Evolutionary conservation across 768 basidiomycete genomes (phyloP), one percentile per base, ranked within the genome.

Genomic region (Wakefieldia striispora): DNA sequence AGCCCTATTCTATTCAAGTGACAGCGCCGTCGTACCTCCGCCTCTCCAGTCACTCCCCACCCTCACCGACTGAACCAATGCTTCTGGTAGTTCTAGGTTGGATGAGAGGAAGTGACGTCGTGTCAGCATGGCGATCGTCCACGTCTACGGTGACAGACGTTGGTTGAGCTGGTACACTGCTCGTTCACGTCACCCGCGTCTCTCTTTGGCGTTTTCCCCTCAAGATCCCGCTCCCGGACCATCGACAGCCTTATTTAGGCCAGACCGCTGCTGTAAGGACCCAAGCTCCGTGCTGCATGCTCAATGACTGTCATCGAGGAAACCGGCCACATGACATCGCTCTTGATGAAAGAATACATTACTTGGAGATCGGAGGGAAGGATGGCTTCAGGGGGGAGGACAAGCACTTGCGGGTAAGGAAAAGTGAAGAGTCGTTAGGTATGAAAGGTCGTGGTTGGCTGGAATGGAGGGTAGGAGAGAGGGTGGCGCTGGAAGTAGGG

Each of bases 231-330:
- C 12, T 20, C 56, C 12, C 55, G 51, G 38, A 53, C 50, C 11
- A 40, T 55, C 21, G 40, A 60, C 16, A 41, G n/a, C 41, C 2
- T 24, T 65, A n/a, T 53, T 70, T 8, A 59, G 49, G 12, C 12
- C 50, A 23, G 56, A 52, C 21, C 40, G 45, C 9, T 37, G n/a
- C n/a, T 23, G 35, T 51, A 45, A 13, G 68, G 68, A 2, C 88
- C 88, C 40, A 91, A 88, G 59, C 91, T 79, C 67, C 81, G 88
- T 51, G 81, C 86, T 0, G 83, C 89, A 56, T 81, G 21, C 68
- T 91, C 40, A 75, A 86, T 65, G 64, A 88, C 54, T 75, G 72
- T 52, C 64, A 59, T 69, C 3, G 67, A 17, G 60, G 68, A 33
- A 73, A 79, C 61, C 72, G 78, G 45, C 71, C 81, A 16, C 63